A percentile compares a stretch with the other conserved stretches of the same genome.
Conservation (phyloP, 768 basidiomycete genomes). For the Tricholoma matsutake region DNA sequence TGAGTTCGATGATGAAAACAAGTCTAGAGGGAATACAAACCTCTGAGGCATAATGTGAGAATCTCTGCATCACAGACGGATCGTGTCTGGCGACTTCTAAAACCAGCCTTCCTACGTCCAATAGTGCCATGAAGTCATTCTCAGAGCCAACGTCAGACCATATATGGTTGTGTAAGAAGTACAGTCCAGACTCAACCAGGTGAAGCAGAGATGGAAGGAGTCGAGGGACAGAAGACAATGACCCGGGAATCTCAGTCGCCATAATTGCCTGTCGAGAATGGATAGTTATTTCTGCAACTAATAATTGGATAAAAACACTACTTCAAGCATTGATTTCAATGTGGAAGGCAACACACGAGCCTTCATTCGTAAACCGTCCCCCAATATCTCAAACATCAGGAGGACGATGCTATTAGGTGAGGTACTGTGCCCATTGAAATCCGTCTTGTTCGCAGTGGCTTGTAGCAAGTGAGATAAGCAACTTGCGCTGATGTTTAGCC, state of each 20-base stretch:
- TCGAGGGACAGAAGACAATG: slow-evolving; percentile 26
- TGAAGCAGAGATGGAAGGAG: slow-evolving; percentile 33
- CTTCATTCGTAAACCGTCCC: slow-evolving; percentile 53
- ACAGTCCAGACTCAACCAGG: slow-evolving; percentile 49
- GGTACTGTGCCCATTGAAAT: slow-evolving; percentile 20
- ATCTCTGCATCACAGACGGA: slow-evolving; percentile 35
- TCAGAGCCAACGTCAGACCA: slow-evolving; percentile 47
- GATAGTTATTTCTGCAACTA: neutral
- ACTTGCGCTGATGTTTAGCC: slow-evolving; percentile 42
- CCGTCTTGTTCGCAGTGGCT: slow-evolving; percentile 42
- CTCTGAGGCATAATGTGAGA: slow-evolving; percentile 35
- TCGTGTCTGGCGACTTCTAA: slow-evolving; percentile 48
- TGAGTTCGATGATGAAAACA: neutral
- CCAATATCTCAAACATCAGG: slow-evolving; percentile 48
- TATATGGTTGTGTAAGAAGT: slow-evolving; percentile 49
- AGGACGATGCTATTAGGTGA: slow-evolving; percentile 33
- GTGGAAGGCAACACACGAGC: slow-evolving; percentile 47
- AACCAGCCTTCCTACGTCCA: slow-evolving; percentile 51
- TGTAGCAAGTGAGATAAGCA: slow-evolving; percentile 47
- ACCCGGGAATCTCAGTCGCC: slow-evolving; percentile 25
- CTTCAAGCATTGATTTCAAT: slow-evolving; percentile 53
- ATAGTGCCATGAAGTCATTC: slow-evolving; percentile 48
- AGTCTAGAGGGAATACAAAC: slow-evolving; percentile 16
- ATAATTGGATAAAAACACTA: slow-evolving; percentile 20
- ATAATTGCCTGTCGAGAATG: slow-evolving; percentile 20